A percentile compares a stretch with the other conserved stretches of the same genome.
Evolutionary conservation across 2,329 filamentous ascomycete genomes (phyloP).

Genomic region (Myriosclerotinia curreyana): DNA sequence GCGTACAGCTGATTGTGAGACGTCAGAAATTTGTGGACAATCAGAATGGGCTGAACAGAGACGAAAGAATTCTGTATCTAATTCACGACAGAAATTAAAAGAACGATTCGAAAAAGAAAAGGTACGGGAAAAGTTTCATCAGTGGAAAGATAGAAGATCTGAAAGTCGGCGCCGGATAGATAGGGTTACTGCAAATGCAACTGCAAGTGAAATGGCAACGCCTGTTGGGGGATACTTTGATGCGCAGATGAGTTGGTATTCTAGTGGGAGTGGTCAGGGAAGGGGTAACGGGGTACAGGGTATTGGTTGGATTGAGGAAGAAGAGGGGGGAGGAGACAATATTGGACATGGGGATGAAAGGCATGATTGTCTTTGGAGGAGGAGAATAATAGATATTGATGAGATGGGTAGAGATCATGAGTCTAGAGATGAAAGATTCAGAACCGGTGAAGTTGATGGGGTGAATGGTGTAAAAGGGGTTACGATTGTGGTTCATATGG

Average conservation of each 20-base stretch:
- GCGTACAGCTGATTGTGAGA: neutral
- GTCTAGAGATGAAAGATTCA: neutral
- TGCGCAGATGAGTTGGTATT: neutral
- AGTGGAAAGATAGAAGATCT: neutral
- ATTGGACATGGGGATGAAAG: constrained; percentile 9
- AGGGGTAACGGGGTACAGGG: neutral
- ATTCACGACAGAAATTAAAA: neutral
- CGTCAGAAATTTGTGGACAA: constrained; percentile 2
- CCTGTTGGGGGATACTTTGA: constrained; percentile 8
- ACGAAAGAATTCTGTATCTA: neutral
- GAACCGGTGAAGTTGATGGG: constrained; percentile 24
- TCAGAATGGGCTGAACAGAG: neutral
- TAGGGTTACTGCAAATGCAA: neutral
- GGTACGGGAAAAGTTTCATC: neutral
- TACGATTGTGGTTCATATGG: constrained; percentile 33
- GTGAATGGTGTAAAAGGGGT: no score
- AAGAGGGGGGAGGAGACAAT: neutral
- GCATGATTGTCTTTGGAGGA: constrained; percentile 33
- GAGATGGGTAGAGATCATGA: neutral
- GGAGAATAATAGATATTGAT: constrained; percentile 23
- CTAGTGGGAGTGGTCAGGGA: neutral
- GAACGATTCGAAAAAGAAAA: neutral
- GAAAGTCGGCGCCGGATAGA: neutral
- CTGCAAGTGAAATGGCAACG: neutral
- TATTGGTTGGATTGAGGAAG: neutral